Conservation (phyloP, 164 flowering plant species). For the Magnolia changhungtana region DNA sequence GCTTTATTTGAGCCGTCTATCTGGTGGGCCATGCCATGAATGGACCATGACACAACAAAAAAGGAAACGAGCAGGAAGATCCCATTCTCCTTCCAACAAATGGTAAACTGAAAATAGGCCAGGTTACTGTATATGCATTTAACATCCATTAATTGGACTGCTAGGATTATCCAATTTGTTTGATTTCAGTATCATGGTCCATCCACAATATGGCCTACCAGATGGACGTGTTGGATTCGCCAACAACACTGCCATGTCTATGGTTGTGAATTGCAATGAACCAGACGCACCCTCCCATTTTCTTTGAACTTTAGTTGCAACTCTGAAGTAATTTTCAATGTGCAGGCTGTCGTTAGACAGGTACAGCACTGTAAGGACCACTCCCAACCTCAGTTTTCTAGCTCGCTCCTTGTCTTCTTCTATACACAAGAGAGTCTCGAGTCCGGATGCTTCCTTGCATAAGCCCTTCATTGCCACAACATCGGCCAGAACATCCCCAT, state of each 20-base stretch:
- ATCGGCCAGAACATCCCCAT: conserved; percentile 23
- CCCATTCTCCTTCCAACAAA: too few relatives aligned
- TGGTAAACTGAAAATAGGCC: too few relatives aligned
- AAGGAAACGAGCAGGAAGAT: too few relatives aligned
- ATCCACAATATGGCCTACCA: background rate
- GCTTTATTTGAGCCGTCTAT: too few relatives aligned
- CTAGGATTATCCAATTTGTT: too few relatives aligned
- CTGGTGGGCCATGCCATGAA: too few relatives aligned
- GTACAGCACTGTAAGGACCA: conserved; percentile 32
- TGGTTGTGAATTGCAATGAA: background rate
- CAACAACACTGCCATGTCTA: too few relatives aligned
- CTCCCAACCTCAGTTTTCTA: conserved; percentile 34
- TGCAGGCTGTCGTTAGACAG: conserved; percentile 60
- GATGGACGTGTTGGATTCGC: too few relatives aligned
- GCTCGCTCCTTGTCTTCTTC: conserved; percentile 24
- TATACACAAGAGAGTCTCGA: conserved; percentile 14
- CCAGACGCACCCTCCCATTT: background rate
- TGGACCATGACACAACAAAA: too few relatives aligned
- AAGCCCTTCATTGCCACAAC: conserved; percentile 34
- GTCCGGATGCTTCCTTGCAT: conserved; percentile 16
- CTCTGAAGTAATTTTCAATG: too few relatives aligned
- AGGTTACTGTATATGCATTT: too few relatives aligned
- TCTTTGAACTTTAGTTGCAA: background rate
- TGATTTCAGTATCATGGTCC: background rate
- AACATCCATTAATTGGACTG: too few relatives aligned